These are phyloP conservation scores for Verbena officinalis DNA, from an alignment of 257 asterid genomes.

Conservation along the genomic window DNA sequence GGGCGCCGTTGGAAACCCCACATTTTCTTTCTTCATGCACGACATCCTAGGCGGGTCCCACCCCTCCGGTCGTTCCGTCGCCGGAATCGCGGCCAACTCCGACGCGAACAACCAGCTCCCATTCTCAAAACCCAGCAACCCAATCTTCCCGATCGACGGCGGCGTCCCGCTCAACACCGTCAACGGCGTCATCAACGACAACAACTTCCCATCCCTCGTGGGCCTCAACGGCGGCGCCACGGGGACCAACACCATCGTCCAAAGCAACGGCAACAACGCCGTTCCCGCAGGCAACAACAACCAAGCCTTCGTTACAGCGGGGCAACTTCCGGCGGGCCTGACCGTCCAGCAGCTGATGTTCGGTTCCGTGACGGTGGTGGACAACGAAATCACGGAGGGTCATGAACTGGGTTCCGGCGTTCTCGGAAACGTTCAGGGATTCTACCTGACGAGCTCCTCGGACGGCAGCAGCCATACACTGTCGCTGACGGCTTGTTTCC, in stretches of 20 bases:
- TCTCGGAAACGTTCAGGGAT: conserved; percentile 78
- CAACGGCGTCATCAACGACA: conserved; percentile 69
- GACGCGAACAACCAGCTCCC: conserved; percentile 73
- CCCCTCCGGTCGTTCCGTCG: conserved; percentile 83
- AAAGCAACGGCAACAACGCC: conserved; percentile 52
- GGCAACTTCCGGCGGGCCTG: conserved; percentile 71
- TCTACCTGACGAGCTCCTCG: conserved; percentile 78
- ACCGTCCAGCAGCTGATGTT: conserved; percentile 86
- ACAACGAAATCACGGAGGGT: conserved; percentile 76
- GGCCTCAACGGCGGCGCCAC: conserved; percentile 73
- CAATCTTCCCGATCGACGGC: conserved; percentile 75
- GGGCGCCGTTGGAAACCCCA: conserved; percentile 33
- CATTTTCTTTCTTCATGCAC: conserved; percentile 75
- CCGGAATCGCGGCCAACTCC: conserved; percentile 70
- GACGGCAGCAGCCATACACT: conserved; percentile 87
- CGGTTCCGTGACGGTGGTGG: conserved; percentile 87
- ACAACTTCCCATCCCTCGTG: conserved; percentile 76
- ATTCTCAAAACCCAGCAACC: conserved; percentile 72
- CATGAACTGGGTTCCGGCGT: conserved; percentile 70
- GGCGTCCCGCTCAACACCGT: conserved; percentile 89
- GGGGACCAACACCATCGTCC: conserved; percentile 51
- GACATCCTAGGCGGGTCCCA: conserved; percentile 83
- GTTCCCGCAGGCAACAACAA: conserved; percentile 33
- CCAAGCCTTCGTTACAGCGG: conserved; percentile 83
- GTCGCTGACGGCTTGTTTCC: conserved; percentile 69